Evolutionary conservation across 2,329 filamentous ascomycete species (phyloP).

Genomic region (Microcyclospora pomicola): DNA sequence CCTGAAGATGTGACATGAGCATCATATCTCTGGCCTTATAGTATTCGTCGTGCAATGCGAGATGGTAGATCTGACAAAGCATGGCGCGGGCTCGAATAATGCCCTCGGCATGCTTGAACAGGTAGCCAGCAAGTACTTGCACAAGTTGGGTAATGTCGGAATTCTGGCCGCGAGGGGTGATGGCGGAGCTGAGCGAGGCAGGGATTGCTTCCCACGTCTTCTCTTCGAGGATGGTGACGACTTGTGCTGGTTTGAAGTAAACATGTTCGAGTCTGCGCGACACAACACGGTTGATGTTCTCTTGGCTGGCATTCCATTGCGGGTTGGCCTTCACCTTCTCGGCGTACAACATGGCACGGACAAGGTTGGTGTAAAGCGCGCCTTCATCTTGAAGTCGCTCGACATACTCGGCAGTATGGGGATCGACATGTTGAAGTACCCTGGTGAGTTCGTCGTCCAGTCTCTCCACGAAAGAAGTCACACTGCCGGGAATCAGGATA

Average conservation of each 20-base stretch:
- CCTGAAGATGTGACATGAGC: slow-evolving; percentile 98
- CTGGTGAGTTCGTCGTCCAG: slow-evolving; percentile 94
- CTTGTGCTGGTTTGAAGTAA: slow-evolving; percentile 96
- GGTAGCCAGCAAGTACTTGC: slow-evolving; percentile 80
- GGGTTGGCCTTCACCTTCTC: slow-evolving; percentile 62
- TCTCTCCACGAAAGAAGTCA: slow-evolving; percentile 88
- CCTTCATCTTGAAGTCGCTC: slow-evolving; percentile 87
- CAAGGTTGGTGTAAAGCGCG: slow-evolving; percentile 79
- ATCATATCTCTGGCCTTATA: slow-evolving; percentile 98
- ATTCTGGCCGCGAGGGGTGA: slow-evolving; percentile 59
- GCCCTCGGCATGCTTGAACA: slow-evolving; percentile 87
- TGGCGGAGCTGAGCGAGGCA: slow-evolving; percentile 54
- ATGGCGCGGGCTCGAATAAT: slow-evolving; percentile 94
- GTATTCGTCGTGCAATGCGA: slow-evolving; percentile 93
- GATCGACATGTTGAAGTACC: slow-evolving; percentile 94
- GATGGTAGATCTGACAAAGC: slow-evolving; percentile 97
- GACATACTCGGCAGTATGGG: slow-evolving; percentile 97
- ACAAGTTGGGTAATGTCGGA: slow-evolving; percentile 63
- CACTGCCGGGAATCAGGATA: slow-evolving; percentile 82
- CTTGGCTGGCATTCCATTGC: slow-evolving; percentile 62
- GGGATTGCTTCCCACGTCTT: slow-evolving; percentile 80
- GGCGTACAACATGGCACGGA: slow-evolving; percentile 77
- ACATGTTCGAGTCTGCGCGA: slow-evolving; percentile 93
- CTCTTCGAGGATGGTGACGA: slow-evolving; percentile 86
- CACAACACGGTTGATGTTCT: slow-evolving; percentile 79